Base-by-base conservation (phyloP, 129 eudicot species). In the Kitagawia praeruptora region DNA sequence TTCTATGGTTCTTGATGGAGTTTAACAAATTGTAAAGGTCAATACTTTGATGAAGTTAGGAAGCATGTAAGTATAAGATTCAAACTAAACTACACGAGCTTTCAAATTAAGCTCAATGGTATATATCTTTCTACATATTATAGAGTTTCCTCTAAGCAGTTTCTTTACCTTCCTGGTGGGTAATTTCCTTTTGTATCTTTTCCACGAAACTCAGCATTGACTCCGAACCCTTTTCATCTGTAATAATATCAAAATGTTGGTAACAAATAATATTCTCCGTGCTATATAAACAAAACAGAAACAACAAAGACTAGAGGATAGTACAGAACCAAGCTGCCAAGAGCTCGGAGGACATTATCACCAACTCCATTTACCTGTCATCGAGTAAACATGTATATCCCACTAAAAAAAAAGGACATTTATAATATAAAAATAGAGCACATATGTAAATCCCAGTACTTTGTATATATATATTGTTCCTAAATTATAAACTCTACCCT, bases 221-320 rank as follows among this genome's bases (percentile, higher is more conserved):
- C 80, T 85, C 84, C 84, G 82, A 81, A 37, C 86, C 80, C 76
- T 82, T 74, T 18, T 87, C 93, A 85, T 91, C 96, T 89, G 90
- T 48, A 77, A 86, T 8, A 25, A 54, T 21, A 19, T 54, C 31
- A n/a, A 77, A 14, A 23, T 2, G 7, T 72, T 41, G 15, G 40
- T 72, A 19, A 23, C 1, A 28, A 12, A 66, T 66, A 11, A 12
- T 27, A 64, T 25, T 9, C 13, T 27, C 16, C 6, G 6, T n/a
- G 7, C 31, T 8, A 61, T 0, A n/a, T 66, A 11, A 66, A 28
- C 2, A 34, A 14, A 27, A 66, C 10, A 69, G 40, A 66, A 34
- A 25, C 12, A 3, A 28, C 11, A 54, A 28, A 23, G 64, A 54
- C 64, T 6, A 0, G 3, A 19, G 27, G n/a, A n/a, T n/a, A n/a